phyloP scores from a whole-genome alignment of 2,329 filamentous ascomycete genomes.

The Phaeosphaeriaceae sp. region DNA sequence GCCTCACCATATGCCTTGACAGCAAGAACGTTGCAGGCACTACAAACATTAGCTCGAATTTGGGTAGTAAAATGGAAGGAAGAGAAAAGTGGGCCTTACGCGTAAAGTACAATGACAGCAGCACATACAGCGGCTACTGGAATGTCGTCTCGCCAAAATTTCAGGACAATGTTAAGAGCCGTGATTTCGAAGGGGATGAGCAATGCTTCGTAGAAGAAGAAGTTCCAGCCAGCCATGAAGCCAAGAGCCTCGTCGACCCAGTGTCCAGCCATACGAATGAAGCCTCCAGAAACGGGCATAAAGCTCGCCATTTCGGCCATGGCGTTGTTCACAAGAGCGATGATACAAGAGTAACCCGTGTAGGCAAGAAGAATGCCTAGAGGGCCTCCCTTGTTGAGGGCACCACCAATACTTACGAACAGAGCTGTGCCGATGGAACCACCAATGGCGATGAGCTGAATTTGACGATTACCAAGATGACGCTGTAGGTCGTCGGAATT shows the following conservation, averaged over 20 bases:
- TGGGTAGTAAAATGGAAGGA: background rate
- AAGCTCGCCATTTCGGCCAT: slow-evolving; percentile 69
- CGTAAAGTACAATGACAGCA: slow-evolving; percentile 52
- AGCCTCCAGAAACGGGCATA: slow-evolving; percentile 68
- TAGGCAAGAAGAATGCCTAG: slow-evolving; percentile 65
- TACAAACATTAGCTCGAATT: slow-evolving; percentile 31
- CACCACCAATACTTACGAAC: slow-evolving; percentile 67
- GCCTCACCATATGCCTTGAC: slow-evolving; percentile 54
- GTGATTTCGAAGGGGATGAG: slow-evolving; percentile 61
- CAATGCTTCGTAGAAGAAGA: slow-evolving; percentile 59
- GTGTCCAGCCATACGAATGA: slow-evolving; percentile 68
- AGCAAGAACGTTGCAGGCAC: slow-evolving; percentile 55
- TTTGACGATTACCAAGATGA: slow-evolving; percentile 49
- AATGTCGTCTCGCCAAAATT: slow-evolving; percentile 55
- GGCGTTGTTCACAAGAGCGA: slow-evolving; percentile 69
- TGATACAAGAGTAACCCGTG: slow-evolving; percentile 60
- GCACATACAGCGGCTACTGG: slow-evolving; percentile 50
- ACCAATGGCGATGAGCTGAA: slow-evolving; percentile 51
- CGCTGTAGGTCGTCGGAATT: slow-evolving; percentile 48
- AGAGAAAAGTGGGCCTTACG: slow-evolving; percentile 33
- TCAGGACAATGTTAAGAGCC: slow-evolving; percentile 48
- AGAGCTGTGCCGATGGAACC: slow-evolving; percentile 55
- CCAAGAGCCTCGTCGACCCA: slow-evolving; percentile 71
- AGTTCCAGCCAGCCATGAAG: slow-evolving; percentile 62
- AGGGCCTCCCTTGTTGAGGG: slow-evolving; percentile 58